A percentile compares a stretch with the other conserved stretches of the same genome.
Conservation (phyloP, 148 eudicot genomes). For the Dianthus caryophyllus region DNA sequence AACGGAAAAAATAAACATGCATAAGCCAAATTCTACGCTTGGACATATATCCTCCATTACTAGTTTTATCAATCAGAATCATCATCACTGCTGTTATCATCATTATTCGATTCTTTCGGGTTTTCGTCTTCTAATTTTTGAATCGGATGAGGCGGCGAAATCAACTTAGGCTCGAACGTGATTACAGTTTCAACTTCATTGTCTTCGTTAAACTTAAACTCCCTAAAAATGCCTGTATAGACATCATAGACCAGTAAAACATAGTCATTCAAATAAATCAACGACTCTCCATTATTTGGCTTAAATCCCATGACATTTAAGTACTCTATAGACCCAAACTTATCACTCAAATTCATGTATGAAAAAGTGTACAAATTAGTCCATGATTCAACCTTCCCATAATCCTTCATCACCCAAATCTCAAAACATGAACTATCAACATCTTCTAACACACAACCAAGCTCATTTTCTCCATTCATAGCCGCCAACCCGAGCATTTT, state of each 20-base stretch:
- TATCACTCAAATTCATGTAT: background rate
- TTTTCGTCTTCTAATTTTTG: too few relatives aligned
- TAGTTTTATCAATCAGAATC: too few relatives aligned
- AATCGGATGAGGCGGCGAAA: background rate
- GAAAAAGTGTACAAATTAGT: too few relatives aligned
- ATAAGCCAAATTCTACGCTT: too few relatives aligned
- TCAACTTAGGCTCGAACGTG: background rate
- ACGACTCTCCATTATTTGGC: background rate
- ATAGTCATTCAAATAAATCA: background rate
- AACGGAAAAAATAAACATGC: too few relatives aligned
- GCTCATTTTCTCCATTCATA: too few relatives aligned
- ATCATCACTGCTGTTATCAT: too few relatives aligned
- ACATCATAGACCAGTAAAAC: background rate
- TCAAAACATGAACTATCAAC: background rate
- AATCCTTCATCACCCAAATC: constrained; percentile 13
- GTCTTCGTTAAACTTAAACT: background rate
- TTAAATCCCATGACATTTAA: background rate
- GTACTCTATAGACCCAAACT: background rate
- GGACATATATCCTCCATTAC: too few relatives aligned
- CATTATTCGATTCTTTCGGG: too few relatives aligned
- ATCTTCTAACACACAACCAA: too few relatives aligned
- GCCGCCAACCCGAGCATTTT: too few relatives aligned
- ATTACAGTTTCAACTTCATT: background rate
- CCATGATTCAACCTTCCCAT: constrained; percentile 2
- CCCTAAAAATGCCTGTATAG: background rate